Percentiles rank a stretch among this genome's conserved stretches.
phyloP scores from a whole-genome alignment of 192 early-diverging fungal species.

The Backusella liffmaniae region DNA sequence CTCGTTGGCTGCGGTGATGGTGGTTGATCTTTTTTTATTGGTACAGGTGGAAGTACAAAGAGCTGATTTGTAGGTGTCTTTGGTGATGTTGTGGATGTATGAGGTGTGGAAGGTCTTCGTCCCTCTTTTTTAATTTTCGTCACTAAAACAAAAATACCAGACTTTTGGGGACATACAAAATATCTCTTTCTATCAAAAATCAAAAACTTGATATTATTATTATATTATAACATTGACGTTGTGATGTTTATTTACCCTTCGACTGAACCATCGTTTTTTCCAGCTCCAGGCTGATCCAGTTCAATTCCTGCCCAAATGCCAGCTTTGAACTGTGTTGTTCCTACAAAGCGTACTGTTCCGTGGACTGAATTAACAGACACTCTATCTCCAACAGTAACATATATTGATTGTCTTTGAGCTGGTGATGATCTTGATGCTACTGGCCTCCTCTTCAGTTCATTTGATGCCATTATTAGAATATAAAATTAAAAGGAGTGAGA shows the following conservation, averaged over 20 bases:
- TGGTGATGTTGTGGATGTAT: not conserved
- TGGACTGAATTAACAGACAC: conserved; percentile 12
- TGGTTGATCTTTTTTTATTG: conserved; percentile 5
- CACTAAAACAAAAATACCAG: conserved; percentile 72
- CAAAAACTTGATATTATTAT: not conserved
- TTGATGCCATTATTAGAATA: conserved; percentile 3
- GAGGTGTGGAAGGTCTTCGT: conserved; percentile 12
- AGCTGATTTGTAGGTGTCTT: not conserved
- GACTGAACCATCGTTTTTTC: conserved; percentile 75
- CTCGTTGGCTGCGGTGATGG: not conserved
- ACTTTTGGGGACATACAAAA: conserved; percentile 63
- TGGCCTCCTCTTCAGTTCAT: not conserved
- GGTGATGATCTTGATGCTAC: not conserved
- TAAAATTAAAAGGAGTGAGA: not conserved
- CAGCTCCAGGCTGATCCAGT: conserved; percentile 61
- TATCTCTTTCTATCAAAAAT: conserved; percentile 48
- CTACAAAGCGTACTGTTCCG: conserved; percentile 66
- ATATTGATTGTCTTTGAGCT: not conserved
- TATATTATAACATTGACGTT: not conserved
- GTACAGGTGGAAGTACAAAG: conserved; percentile 10
- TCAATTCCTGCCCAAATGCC: conserved; percentile 78
- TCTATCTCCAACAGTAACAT: conserved; percentile 3
- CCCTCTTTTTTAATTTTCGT: conserved; percentile 40
- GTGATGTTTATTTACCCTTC: conserved; percentile 43
- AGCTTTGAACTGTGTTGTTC: conserved; percentile 65